phyloP scores from a whole-genome alignment of 1,284 basidiomycete genomes.

The Marasmius fiardii region DNA sequence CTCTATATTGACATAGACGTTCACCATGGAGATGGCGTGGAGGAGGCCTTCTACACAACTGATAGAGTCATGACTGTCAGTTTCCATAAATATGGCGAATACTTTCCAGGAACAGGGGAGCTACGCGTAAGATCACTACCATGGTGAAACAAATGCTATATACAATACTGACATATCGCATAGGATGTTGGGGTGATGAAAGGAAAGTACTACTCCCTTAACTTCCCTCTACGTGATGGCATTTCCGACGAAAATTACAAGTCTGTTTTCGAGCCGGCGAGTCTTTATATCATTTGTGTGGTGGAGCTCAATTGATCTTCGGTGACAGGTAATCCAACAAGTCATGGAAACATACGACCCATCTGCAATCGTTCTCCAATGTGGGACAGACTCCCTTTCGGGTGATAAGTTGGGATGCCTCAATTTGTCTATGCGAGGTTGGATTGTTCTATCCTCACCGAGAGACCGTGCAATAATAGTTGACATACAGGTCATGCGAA shows the following conservation, averaged over 20 bases:
- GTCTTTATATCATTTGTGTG: conserved; percentile 18
- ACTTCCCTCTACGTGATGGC: conserved; percentile 95
- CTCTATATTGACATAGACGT: conserved; percentile 99
- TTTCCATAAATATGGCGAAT: conserved; percentile 99
- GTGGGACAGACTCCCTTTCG: conserved; percentile 96
- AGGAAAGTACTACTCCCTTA: conserved; percentile 91
- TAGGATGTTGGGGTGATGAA: conserved; percentile 92
- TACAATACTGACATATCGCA: not conserved
- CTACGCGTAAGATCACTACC: conserved; percentile 61
- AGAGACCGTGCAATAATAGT: not conserved
- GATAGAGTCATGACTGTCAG: conserved; percentile 98
- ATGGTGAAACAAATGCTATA: not conserved
- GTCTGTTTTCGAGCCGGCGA: conserved; percentile 92
- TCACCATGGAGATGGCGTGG: conserved; percentile 98
- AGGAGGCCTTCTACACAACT: conserved; percentile 99
- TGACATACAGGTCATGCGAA: conserved; percentile 79
- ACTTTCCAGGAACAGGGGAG: conserved; percentile 98
- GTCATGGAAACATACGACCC: conserved; percentile 98
- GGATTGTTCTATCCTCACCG: conserved; percentile 8
- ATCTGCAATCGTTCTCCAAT: conserved; percentile 95
- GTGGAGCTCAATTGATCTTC: conserved; percentile 2
- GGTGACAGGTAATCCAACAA: conserved; percentile 78
- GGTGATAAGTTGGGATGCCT: conserved; percentile 97
- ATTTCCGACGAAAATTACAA: conserved; percentile 96
- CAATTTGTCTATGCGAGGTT: conserved; percentile 95